phyloP scores from a whole-genome alignment of 2,329 filamentous ascomycete genomes.

The Apiospora sp. region DNA sequence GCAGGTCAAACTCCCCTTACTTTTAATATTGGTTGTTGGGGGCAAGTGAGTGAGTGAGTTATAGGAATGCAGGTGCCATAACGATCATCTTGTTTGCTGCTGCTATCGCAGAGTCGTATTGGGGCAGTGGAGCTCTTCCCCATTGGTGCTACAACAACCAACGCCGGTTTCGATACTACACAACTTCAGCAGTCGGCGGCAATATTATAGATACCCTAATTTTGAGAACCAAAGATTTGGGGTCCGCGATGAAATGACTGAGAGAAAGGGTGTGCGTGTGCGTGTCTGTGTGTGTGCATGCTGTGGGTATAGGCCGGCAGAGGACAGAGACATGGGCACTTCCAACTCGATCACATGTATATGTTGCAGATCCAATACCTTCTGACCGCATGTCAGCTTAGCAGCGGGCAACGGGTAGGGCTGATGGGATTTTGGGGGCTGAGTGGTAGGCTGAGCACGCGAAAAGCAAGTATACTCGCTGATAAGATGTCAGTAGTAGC shows the following conservation, averaged over 20 bases:
- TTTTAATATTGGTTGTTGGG: not conserved
- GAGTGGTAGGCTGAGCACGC: not conserved
- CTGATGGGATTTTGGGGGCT: constrained; percentile 7
- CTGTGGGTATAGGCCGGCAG: not conserved
- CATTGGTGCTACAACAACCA: not conserved
- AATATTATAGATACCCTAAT: not conserved
- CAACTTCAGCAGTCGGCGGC: not conserved
- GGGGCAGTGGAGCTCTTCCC: not conserved
- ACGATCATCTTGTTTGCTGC: not conserved
- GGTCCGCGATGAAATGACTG: not conserved
- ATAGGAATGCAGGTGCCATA: not conserved
- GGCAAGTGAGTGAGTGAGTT: not conserved
- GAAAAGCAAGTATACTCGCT: not conserved
- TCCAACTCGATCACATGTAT: not conserved
- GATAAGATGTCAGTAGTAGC: not conserved
- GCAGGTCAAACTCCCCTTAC: not conserved
- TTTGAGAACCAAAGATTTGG: not conserved
- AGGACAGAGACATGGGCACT: not conserved
- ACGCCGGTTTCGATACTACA: constrained; percentile 3
- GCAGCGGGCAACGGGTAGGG: not conserved
- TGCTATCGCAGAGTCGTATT: not conserved
- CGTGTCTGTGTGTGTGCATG: not conserved
- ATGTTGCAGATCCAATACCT: not conserved
- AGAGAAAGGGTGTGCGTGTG: not conserved
- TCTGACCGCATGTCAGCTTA: not conserved